Evolutionary conservation across 768 basidiomycete genomes (phyloP), one percentile per base, ranked within the genome.

Genomic region (Trichaptum fuscoviolaceum): DNA sequence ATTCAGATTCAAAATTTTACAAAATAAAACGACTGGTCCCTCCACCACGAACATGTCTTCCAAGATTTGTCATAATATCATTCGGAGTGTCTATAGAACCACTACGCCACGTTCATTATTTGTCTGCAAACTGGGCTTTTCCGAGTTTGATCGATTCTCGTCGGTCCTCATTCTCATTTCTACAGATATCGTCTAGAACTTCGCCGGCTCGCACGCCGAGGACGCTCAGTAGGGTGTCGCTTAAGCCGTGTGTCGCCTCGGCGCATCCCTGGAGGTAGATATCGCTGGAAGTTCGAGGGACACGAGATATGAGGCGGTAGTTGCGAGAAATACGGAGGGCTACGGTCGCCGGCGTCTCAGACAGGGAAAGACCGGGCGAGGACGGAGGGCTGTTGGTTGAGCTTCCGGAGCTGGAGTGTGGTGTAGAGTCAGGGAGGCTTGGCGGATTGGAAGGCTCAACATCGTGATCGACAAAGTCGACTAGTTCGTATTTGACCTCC

Each of bases 221-320:
- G 18, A 82, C 79, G 66, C 82, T 85, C 66, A 85, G 70, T 23
- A 86, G 70, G 12, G 83, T 83, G 67, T 85, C 79, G 59, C 75
- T 75, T 63, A 80, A 70, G 2, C 79, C 79, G 62, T 80, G 79
- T 10, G 78, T 78, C 62, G 75, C 73, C 67, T 80, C 78, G 35
- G 74, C 73, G 64, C 75, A 70, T 15, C 79, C 79, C 68, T 80
- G 79, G 52, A 80, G 66, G 68, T 78, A 79, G 9, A 80, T 71
- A 12, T 23, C 24, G 25, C 10, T 74, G 77, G 18, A 35, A 58
- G 67, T 30, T 30, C 27, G 62, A 66, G 70, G 17, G 59, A 65
- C 63, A 34, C 57, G 59, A 23, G 78, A 82, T 25, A 82, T 70
- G 52, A 83, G 77, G 27, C 75, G 78, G 69, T 83, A 83, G 61